Evolutionary conservation across 345 rosid genomes (phyloP).

Genomic region (Salix dunnii): DNA sequence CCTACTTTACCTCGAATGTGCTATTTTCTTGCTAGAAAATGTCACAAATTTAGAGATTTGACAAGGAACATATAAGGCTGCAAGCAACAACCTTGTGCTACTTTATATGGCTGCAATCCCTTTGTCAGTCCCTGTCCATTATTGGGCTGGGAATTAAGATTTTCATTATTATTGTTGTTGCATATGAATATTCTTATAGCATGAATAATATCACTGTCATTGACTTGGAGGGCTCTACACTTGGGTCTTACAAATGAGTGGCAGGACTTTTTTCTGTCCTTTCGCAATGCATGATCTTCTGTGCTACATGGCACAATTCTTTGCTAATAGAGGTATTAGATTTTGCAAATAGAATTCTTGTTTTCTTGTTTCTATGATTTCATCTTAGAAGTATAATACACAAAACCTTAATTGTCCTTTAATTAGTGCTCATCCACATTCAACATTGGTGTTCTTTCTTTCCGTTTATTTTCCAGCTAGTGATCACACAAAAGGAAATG

Average conservation of each 20-base stretch:
- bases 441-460: slow-evolving; percentile 3
- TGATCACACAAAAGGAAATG: slow-evolving; percentile 68
- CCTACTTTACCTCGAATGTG: background rate
- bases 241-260: background rate
- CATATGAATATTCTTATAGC: background rate
- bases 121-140: background rate
- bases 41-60: background rate
- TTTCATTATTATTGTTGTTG: background rate
- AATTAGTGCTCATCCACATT: background rate
- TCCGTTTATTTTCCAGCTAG: slow-evolving; percentile 40
- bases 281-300: background rate
- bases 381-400: background rate
- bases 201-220: too few relatives aligned
- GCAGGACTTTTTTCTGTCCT: background rate
- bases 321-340: background rate
- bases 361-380: background rate
- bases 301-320: background rate
- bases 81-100: background rate
- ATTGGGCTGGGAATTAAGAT: background rate
- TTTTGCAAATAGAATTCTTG: background rate
- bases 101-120: background rate
- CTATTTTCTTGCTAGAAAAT: background rate
- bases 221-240: background rate
- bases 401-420: background rate
- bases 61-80: background rate